phyloP scores from a whole-genome alignment of 108 stramenopile genomes.

The Fragilaria radians region DNA sequence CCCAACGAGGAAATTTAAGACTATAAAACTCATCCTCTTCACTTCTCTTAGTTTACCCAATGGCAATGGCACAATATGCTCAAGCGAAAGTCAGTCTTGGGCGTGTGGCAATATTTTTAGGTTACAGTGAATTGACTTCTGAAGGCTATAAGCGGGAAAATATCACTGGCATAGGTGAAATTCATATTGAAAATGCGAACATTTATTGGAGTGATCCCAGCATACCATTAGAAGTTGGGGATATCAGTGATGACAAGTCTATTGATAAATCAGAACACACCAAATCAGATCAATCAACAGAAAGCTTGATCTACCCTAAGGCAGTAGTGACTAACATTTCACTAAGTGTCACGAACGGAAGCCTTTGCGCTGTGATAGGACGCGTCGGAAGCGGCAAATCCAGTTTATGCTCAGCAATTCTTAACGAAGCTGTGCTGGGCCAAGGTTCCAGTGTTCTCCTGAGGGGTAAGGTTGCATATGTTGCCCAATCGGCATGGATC shows the following conservation, averaged over 20 bases:
- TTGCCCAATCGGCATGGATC: slow-evolving; percentile 89
- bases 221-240: slow-evolving; percentile 22
- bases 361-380: slow-evolving; percentile 81
- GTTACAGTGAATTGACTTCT: slow-evolving; percentile 33
- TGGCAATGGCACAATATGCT: slow-evolving; percentile 55
- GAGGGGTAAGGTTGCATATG: slow-evolving; percentile 69
- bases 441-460: slow-evolving; percentile 31
- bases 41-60: slow-evolving; percentile 41
- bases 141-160: slow-evolving; percentile 11
- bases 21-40: no score
- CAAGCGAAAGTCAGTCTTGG: slow-evolving; percentile 55
- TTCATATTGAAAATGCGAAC: slow-evolving; percentile 44
- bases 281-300: slow-evolving; percentile 8
- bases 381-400: slow-evolving; percentile 81
- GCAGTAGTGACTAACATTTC: slow-evolving; percentile 35
- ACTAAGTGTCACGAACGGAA: slow-evolving; percentile 44
- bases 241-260: slow-evolving; percentile 10
- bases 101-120: slow-evolving; percentile 24
- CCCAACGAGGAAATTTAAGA: no score
- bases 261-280: not conserved
- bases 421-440: slow-evolving; percentile 68
- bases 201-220: slow-evolving; percentile 61
- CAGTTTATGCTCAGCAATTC: slow-evolving; percentile 58
- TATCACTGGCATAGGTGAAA: slow-evolving; percentile 22
- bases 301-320: slow-evolving; percentile 34